A percentile compares a stretch with the other conserved stretches of the same genome.
These are phyloP conservation scores for Sporothrix luriei DNA, from an alignment of 2,329 filamentous ascomycete genomes.

Conservation along the genomic window DNA sequence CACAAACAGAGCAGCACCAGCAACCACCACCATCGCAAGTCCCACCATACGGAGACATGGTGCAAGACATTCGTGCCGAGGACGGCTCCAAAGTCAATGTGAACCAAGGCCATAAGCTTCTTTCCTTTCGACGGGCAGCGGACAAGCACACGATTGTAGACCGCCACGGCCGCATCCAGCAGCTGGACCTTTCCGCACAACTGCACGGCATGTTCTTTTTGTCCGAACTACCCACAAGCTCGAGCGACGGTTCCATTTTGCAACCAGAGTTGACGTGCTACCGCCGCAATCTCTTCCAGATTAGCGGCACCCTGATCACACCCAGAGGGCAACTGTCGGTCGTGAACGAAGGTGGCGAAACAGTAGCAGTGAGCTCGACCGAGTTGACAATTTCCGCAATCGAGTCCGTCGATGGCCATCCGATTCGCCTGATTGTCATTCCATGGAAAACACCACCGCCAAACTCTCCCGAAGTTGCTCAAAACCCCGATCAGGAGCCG, in stretches of 20 bases:
- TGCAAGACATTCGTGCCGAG: slow-evolving; percentile 59
- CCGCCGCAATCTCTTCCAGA: slow-evolving; percentile 91
- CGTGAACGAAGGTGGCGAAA: slow-evolving; percentile 80
- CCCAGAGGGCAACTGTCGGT: slow-evolving; percentile 78
- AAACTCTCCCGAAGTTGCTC: slow-evolving; percentile 67
- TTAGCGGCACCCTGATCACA: slow-evolving; percentile 83
- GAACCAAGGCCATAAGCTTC: slow-evolving; percentile 63
- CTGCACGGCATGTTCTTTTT: slow-evolving; percentile 89
- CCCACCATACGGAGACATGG: slow-evolving; percentile 61
- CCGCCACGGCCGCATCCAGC: slow-evolving; percentile 61
- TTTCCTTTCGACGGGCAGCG: slow-evolving; percentile 59
- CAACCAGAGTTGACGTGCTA: slow-evolving; percentile 93
- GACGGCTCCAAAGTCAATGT: slow-evolving; percentile 60
- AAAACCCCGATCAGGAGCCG: slow-evolving; percentile 78
- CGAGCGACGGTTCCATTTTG: slow-evolving; percentile 58
- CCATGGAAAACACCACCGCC: slow-evolving; percentile 96
- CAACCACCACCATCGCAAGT: slow-evolving; percentile 27
- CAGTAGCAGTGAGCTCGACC: slow-evolving; percentile 77
- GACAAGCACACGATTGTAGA: slow-evolving; percentile 65
- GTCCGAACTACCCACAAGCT: slow-evolving; percentile 72
- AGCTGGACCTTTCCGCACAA: slow-evolving; percentile 69
- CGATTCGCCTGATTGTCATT: slow-evolving; percentile 92
- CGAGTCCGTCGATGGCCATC: slow-evolving; percentile 89
- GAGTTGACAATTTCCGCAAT: slow-evolving; percentile 90
- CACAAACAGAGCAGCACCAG: slow-evolving; percentile 51